A percentile compares a stretch with the other conserved stretches of the same genome.
These are phyloP conservation scores for Hypoxylon sp. DNA, from an alignment of 2,329 filamentous ascomycete genomes.

Conservation along the genomic window DNA sequence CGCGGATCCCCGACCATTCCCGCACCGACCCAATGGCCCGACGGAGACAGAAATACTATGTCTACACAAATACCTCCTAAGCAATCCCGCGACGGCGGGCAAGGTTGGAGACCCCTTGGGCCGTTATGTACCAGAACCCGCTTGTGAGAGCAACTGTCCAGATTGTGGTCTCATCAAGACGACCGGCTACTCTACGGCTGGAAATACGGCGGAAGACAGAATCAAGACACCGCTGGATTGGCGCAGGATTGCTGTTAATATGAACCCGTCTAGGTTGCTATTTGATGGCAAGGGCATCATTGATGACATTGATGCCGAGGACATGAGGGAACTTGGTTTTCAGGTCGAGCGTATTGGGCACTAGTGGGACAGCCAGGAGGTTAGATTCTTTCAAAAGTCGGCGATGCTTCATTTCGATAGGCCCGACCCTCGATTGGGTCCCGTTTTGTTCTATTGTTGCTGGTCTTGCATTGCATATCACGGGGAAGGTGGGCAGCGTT, in stretches of 20 bases:
- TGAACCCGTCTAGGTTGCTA: conserved; percentile 66
- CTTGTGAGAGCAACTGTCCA: conserved; percentile 60
- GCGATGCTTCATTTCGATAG: not conserved
- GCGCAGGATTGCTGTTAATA: conserved; percentile 61
- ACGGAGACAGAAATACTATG: conserved; percentile 61
- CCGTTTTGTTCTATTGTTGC: too few species aligned
- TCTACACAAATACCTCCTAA: conserved; percentile 61
- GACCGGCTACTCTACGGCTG: conserved; percentile 56
- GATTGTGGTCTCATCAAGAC: conserved; percentile 61
- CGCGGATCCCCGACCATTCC: conserved; percentile 62
- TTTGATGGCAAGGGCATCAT: conserved; percentile 69
- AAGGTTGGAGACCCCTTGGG: conserved; percentile 57
- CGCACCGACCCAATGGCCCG: conserved; percentile 51
- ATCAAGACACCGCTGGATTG: conserved; percentile 64
- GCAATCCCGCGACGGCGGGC: conserved; percentile 39
- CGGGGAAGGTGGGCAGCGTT: not conserved
- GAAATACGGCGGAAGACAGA: conserved; percentile 59
- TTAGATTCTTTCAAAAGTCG: not conserved
- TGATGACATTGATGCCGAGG: conserved; percentile 62
- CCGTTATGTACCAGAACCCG: conserved; percentile 59
- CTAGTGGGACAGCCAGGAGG: conserved; percentile 6
- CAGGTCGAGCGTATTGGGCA: conserved; percentile 64
- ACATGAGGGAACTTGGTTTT: conserved; percentile 63
- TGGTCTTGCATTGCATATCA: conserved; percentile 24
- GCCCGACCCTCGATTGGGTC: not conserved